Evolutionary conservation across 1,139 yeast genomes (phyloP).

Genomic region (Pneumocystis murina): DNA sequence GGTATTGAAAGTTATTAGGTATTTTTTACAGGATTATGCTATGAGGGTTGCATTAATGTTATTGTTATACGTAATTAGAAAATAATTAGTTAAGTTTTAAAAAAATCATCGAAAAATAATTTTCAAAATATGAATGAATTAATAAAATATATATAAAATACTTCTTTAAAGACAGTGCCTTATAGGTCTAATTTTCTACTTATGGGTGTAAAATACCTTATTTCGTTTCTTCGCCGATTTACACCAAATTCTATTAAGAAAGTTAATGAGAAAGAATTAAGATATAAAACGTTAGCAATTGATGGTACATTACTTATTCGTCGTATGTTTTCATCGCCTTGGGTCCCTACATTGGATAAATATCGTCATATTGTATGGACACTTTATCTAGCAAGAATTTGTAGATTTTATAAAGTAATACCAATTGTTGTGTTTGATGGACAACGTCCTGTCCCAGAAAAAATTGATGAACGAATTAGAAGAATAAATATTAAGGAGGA

Average conservation of each 20-base stretch:
- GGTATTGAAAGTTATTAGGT: neutral
- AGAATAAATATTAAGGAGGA: neutral
- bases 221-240: neutral
- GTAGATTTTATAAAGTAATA: neutral
- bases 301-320: constrained; percentile 1
- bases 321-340: neutral
- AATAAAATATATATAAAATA: neutral
- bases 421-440: constrained; percentile 2
- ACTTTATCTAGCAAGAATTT: constrained; percentile 1
- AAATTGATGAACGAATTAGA: neutral
- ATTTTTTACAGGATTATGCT: neutral
- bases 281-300: constrained; percentile 1
- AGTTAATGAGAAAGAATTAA: neutral
- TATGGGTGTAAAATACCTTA: neutral
- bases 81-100: neutral
- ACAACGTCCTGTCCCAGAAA: neutral
- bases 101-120: neutral
- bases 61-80: neutral
- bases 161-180: neutral
- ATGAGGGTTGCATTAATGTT: neutral
- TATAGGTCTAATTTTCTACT: neutral
- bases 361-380: neutral
- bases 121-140: neutral
- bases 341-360: neutral
- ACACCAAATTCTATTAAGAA: neutral